Percentiles rank a stretch among this genome's conserved stretches.
phyloP scores from a whole-genome alignment of 1,284 basidiomycete species.

The Sanghuangporus baumii region DNA sequence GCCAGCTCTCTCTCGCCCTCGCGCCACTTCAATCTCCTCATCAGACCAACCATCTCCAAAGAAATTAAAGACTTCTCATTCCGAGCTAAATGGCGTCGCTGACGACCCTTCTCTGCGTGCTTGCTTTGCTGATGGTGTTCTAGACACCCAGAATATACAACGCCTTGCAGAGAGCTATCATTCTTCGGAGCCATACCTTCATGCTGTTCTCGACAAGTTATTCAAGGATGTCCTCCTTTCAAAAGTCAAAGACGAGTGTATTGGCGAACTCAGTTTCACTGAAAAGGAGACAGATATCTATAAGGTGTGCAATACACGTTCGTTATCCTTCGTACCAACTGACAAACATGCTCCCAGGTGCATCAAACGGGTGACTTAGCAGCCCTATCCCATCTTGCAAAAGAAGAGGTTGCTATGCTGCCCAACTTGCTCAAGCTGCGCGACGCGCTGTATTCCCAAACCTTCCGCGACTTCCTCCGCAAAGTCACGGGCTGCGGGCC shows the following conservation, averaged over 20 bases:
- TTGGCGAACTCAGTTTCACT: constrained; percentile 84
- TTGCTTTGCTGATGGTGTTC: constrained; percentile 49
- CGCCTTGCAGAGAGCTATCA: constrained; percentile 53
- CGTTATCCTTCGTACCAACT: background rate
- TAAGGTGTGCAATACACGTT: constrained; percentile 55
- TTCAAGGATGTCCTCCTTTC: constrained; percentile 81
- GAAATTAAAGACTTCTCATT: constrained; percentile 11
- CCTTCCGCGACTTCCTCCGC: constrained; percentile 83
- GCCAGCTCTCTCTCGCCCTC: background rate
- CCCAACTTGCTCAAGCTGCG: constrained; percentile 79
- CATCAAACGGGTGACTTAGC: constrained; percentile 97
- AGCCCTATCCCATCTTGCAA: constrained; percentile 81
- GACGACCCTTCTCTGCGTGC: constrained; percentile 8
- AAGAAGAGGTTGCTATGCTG: constrained; percentile 72
- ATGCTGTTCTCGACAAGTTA: constrained; percentile 77
- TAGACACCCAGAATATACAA: constrained; percentile 51
- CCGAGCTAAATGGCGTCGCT: background rate
- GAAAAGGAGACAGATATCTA: constrained; percentile 99
- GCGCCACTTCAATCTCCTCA: background rate
- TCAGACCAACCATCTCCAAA: background rate
- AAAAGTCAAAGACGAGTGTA: constrained; percentile 76
- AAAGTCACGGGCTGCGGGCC: constrained; percentile 92
- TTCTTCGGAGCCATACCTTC: constrained; percentile 71
- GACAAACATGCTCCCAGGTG: constrained; percentile 48
- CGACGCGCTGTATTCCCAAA: constrained; percentile 86